phyloP scores from a whole-genome alignment of 2,329 filamentous ascomycete species.

The Colletotrichum sojae region DNA sequence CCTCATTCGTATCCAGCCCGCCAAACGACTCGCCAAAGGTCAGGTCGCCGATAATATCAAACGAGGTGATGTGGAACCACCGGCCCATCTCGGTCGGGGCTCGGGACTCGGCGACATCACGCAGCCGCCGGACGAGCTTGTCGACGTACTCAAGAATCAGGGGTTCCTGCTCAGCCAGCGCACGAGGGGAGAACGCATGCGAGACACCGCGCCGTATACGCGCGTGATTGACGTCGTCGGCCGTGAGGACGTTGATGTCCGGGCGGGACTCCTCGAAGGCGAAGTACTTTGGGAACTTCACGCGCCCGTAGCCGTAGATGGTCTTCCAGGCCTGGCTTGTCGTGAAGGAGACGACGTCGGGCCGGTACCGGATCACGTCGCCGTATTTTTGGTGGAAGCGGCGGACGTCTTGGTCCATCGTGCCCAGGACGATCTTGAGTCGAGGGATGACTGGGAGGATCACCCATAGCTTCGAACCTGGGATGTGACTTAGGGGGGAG shows the following conservation, averaged over 20 bases:
- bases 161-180: too few species aligned
- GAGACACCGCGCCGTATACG: slow-evolving; percentile 1
- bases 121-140: too few species aligned
- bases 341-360: slow-evolving; percentile 61
- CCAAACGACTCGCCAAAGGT: slow-evolving; percentile 48
- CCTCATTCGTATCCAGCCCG: slow-evolving; percentile 43
- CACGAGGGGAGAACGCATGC: too few species aligned
- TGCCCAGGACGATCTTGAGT: slow-evolving; percentile 5
- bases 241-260: slow-evolving; percentile 3
- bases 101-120: too few species aligned
- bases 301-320: slow-evolving; percentile 44
- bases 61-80: too few species aligned
- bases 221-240: slow-evolving; percentile 23
- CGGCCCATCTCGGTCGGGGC: too few species aligned
- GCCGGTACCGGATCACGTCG: slow-evolving; percentile 59
- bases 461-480: slow-evolving; percentile 1
- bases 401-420: slow-evolving; percentile 42
- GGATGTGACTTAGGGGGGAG: neutral
- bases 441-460: slow-evolving; percentile 12
- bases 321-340: slow-evolving; percentile 54
- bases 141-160: too few species aligned
- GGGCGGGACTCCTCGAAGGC: slow-evolving; percentile 4
- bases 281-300: slow-evolving; percentile 1
- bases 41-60: slow-evolving; percentile 42
- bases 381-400: slow-evolving; percentile 57